Base-by-base conservation (phyloP, 2,329 filamentous ascomycete genomes). In the Hypoxylon sp. region DNA sequence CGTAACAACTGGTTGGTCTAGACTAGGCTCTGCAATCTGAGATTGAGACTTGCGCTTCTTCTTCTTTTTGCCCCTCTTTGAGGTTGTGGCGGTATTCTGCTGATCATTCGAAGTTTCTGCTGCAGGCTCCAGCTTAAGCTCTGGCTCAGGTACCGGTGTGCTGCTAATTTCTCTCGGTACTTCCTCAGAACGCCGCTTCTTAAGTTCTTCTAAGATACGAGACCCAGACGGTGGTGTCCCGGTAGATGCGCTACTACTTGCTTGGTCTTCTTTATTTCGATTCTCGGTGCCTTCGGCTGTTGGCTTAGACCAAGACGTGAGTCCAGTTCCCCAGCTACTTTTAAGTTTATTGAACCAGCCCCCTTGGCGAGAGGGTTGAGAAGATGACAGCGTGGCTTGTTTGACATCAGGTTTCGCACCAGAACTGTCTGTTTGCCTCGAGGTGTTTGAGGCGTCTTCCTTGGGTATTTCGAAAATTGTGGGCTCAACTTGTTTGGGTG, bases 31-130 rank as follows among this genome's bases (percentile, higher is more conserved):
- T 19, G 14, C 14, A 53, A 42, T 26, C 53, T 70, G 70, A 63
- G 68, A 68, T 54, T 70, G 70, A 64, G 68, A 68, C 42, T 74
- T 70, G 37, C 61, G 62, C 8, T 72, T 70, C 51, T 75, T 70
- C 60, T 72, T 70, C 61, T 73, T 74, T 22, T 65, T 66, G 47
- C 39, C 58, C 47, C 70, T 71, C 50, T 73, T 71, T 4, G 66
- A 54, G n/a, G 57, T 56, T 5, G 62, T 59, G 50, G 22, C 64
- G 52, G 13, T 33, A 57, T 3, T 47, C 57, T 63, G 60, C 37
- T 63, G 53, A 39, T 46, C 51, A 55, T 22, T 54, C 13, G 50
- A 60, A 17, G 54, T 22, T 58, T 57, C 60, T 22, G 65, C 31
- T 14, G 58, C 48, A 8, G 48, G 44, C 19, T 70, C 47, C 9